These are phyloP conservation scores for Postia placenta DNA, from an alignment of 768 basidiomycete genomes.

Conservation along the genomic window DNA sequence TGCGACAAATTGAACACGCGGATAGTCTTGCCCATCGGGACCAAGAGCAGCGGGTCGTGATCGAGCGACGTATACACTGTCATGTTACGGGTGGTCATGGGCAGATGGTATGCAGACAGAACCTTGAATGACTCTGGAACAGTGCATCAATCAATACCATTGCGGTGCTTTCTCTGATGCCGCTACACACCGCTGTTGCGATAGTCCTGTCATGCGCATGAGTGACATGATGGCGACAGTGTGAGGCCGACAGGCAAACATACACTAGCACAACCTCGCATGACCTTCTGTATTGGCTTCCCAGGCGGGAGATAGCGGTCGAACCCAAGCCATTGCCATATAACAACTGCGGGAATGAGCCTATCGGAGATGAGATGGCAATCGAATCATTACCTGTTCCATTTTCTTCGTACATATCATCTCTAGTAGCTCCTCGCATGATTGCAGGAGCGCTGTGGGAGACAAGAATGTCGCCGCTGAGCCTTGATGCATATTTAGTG, in stretches of 20 bases:
- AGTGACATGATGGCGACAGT: not conserved
- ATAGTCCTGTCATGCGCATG: slow-evolving; percentile 47
- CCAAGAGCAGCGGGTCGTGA: slow-evolving; percentile 49
- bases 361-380: not conserved
- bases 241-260: slow-evolving; percentile 17
- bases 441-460: slow-evolving; percentile 25
- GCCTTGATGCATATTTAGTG: slow-evolving; percentile 32
- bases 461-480: slow-evolving; percentile 40
- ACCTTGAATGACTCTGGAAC: slow-evolving; percentile 59
- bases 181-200: slow-evolving; percentile 60
- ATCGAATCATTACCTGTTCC: slow-evolving; percentile 14
- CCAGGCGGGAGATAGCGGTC: slow-evolving; percentile 57
- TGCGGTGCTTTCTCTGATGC: not conserved
- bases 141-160: not conserved
- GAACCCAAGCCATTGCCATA: slow-evolving; percentile 68
- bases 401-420: slow-evolving; percentile 19
- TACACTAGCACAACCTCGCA: slow-evolving; percentile 60
- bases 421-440: slow-evolving; percentile 12
- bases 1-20: slow-evolving; percentile 41
- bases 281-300: slow-evolving; percentile 27
- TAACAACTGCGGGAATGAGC: slow-evolving; percentile 34
- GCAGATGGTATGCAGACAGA: slow-evolving; percentile 44
- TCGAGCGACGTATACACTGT: slow-evolving; percentile 34
- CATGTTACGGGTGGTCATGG: slow-evolving; percentile 28
- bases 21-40: slow-evolving; percentile 36